These are phyloP conservation scores for Diutina ranongensis DNA, from an alignment of 1,139 yeast genomes.

Conservation along the genomic window DNA sequence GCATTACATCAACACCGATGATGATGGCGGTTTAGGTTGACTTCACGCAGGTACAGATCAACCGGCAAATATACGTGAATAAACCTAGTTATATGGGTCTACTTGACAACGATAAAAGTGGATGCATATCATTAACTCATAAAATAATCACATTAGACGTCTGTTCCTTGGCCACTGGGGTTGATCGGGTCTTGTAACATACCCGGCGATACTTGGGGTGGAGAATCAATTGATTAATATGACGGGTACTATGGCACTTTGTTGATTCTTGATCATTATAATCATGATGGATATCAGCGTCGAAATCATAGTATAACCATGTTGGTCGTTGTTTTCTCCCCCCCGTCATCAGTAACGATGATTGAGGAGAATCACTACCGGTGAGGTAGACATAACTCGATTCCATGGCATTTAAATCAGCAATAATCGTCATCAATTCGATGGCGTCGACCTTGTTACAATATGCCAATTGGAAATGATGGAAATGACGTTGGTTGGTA, in stretches of 20 bases:
- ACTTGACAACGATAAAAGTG: no score
- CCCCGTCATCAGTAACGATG: background rate
- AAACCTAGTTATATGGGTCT: background rate
- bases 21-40: no score
- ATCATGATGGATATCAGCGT: constrained; percentile 20
- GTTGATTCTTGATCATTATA: constrained; percentile 12
- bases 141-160: constrained; percentile 21
- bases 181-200: constrained; percentile 20
- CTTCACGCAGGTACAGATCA: no score
- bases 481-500: background rate
- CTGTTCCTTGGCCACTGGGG: constrained; percentile 12
- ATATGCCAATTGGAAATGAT: background rate
- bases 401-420: background rate
- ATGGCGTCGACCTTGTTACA: background rate
- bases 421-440: background rate
- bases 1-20: no score
- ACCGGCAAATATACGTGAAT: background rate
- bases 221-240: constrained; percentile 12
- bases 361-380: background rate
- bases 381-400: background rate
- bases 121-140: no score
- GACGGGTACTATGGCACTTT: constrained; percentile 16
- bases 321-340: constrained; percentile 8
- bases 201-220: constrained; percentile 13
- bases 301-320: constrained; percentile 31